These are phyloP conservation scores for Inga leiocalycina DNA, from an alignment of 306 rosid species.

Conservation along the genomic window DNA sequence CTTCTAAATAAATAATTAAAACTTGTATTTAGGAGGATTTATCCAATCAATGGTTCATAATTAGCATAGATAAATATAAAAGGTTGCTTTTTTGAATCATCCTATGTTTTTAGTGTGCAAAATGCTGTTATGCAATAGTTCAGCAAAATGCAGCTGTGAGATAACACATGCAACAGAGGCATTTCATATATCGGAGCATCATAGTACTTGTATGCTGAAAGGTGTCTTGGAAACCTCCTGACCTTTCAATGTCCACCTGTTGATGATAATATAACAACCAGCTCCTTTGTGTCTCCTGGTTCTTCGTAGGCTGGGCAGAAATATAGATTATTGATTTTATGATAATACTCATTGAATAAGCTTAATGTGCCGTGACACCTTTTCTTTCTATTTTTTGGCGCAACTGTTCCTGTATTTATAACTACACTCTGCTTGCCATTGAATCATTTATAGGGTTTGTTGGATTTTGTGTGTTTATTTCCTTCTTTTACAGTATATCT, in stretches of 20 bases:
- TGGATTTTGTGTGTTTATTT: not conserved
- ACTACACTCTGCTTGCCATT: slow-evolving; percentile 1
- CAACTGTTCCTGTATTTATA: slow-evolving; percentile 22
- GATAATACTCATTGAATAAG: not conserved
- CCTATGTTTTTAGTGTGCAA: not conserved
- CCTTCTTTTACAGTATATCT: not conserved
- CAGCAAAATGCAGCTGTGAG: not conserved
- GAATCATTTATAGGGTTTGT: not conserved
- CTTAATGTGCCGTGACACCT: not conserved
- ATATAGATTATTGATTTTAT: not conserved
- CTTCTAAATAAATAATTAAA: not conserved
- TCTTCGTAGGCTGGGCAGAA: not conserved
- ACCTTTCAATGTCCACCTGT: not conserved
- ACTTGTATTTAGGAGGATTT: not conserved
- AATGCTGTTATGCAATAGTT: not conserved
- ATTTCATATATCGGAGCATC: not conserved
- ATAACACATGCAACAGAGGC: not conserved
- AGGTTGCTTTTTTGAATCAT: not conserved
- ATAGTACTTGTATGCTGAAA: not conserved
- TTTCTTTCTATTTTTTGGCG: not conserved
- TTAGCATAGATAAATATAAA: not conserved
- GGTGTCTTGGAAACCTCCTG: not conserved
- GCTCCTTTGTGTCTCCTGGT: not conserved
- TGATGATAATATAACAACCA: not conserved
- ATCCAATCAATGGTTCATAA: not conserved